phyloP scores from a whole-genome alignment of 179 eudicot genomes.

The Pouteria campechiana region DNA sequence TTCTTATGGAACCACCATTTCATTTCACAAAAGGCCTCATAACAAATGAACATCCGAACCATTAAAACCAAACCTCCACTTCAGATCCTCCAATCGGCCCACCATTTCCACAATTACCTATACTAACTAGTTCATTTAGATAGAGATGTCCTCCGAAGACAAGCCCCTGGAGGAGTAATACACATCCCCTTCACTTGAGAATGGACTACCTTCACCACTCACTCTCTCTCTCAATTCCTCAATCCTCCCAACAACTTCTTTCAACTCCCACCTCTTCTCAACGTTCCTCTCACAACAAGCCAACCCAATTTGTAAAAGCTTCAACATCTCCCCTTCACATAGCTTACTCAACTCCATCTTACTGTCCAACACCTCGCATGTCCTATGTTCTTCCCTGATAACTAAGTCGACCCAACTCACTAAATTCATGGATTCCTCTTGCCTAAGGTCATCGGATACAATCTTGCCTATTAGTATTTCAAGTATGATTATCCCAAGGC shows the following conservation, averaged over 20 bases:
- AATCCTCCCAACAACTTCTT: slow-evolving; percentile 45
- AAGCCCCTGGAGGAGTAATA: slow-evolving; percentile 39
- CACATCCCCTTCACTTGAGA: slow-evolving; percentile 27
- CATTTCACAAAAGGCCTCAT: too few species aligned
- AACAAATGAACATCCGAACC: too few species aligned
- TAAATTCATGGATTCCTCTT: slow-evolving; percentile 42
- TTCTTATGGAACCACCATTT: too few species aligned
- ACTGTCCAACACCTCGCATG: slow-evolving; percentile 57
- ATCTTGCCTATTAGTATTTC: slow-evolving; percentile 65
- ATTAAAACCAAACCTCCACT: too few species aligned
- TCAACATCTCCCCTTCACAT: slow-evolving; percentile 56
- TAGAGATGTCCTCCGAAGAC: slow-evolving; percentile 21
- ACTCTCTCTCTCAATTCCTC: slow-evolving; percentile 62
- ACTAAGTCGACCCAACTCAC: slow-evolving; percentile 72
- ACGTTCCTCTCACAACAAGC: slow-evolving; percentile 56
- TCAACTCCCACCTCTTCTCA: slow-evolving; percentile 56
- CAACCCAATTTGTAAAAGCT: slow-evolving; percentile 56
- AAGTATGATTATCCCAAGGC: slow-evolving; percentile 72
- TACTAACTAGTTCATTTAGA: too few species aligned
- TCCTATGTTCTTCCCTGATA: slow-evolving; percentile 58
- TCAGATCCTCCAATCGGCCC: too few species aligned
- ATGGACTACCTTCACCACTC: slow-evolving; percentile 30
- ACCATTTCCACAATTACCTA: too few species aligned
- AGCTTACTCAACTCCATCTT: slow-evolving; percentile 43
- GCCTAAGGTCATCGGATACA: slow-evolving; percentile 58